Evolutionary conservation across 495 filamentous ascomycete species (phyloP).

Genomic region (Aspergillus homomorphus): DNA sequence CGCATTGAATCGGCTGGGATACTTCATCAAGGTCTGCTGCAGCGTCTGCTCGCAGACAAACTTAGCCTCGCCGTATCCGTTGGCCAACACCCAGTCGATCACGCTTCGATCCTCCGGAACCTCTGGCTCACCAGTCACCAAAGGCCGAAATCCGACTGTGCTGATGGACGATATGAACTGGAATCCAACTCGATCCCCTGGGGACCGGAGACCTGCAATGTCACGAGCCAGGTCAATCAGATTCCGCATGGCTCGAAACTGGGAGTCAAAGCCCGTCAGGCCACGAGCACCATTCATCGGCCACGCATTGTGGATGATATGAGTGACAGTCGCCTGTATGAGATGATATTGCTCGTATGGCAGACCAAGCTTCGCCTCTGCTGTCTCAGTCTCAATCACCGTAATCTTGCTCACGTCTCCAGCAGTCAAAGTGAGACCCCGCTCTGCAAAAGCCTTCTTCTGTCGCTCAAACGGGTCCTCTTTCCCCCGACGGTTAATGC

Average conservation of each 20-base stretch:
- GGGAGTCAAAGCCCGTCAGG: conserved; percentile 44
- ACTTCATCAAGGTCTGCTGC: conserved; percentile 43
- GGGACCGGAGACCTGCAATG: conserved; percentile 16
- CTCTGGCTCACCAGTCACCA: conserved; percentile 19
- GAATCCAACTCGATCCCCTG: conserved; percentile 35
- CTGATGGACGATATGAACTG: conserved; percentile 57
- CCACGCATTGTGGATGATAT: conserved; percentile 59
- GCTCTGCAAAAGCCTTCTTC: conserved; percentile 31
- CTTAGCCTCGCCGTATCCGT: conserved; percentile 53
- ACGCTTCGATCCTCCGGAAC: conserved; percentile 29
- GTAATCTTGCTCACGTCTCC: conserved; percentile 28
- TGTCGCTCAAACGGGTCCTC: conserved; percentile 25
- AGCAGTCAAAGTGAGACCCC: conserved; percentile 31
- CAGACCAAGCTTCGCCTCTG: conserved; percentile 46
- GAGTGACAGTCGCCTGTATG: conserved; percentile 44
- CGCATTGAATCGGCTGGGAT: conserved; percentile 40
- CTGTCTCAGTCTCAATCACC: conserved; percentile 36
- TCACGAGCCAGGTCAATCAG: conserved; percentile 45
- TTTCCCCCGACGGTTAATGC: conserved; percentile 40
- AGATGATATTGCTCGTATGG: conserved; percentile 30
- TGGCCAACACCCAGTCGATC: conserved; percentile 37
- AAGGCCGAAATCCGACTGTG: conserved; percentile 41
- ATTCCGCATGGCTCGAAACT: conserved; percentile 48
- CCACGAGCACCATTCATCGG: conserved; percentile 49
- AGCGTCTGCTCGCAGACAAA: conserved; percentile 49